A percentile compares a stretch with the other conserved stretches of the same genome.
Evolutionary conservation across 2,329 filamentous ascomycete genomes (phyloP).

Genomic region (Aureobasidium sp.): DNA sequence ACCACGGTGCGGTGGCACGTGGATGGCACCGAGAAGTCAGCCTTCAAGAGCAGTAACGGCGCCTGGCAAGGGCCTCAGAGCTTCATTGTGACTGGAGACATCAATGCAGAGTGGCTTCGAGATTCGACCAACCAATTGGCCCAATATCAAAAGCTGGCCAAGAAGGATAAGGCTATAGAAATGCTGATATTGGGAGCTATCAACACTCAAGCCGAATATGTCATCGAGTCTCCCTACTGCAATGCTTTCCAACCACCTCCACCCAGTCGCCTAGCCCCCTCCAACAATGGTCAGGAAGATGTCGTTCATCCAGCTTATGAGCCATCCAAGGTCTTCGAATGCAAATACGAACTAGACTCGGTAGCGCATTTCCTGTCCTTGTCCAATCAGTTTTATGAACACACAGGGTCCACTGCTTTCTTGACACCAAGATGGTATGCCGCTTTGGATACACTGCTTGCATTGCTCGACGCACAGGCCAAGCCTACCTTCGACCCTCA

Average conservation of each 20-base stretch:
- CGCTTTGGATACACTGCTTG: constrained; percentile 66
- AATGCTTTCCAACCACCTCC: constrained; percentile 96
- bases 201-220: constrained; percentile 91
- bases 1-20: constrained; percentile 86
- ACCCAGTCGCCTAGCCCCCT: constrained; percentile 63
- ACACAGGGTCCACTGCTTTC: constrained; percentile 71
- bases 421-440: constrained; percentile 68
- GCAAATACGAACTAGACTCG: constrained; percentile 98
- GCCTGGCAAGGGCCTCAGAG: constrained; percentile 80
- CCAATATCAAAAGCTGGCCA: constrained; percentile 79
- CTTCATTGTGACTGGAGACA: constrained; percentile 90
- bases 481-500: constrained; percentile 67
- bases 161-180: constrained; percentile 68
- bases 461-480: constrained; percentile 70
- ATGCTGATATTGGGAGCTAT: constrained; percentile 84
- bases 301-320: constrained; percentile 81
- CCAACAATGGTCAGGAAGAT: constrained; percentile 75
- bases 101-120: constrained; percentile 85
- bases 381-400: constrained; percentile 75
- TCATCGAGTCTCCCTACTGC: constrained; percentile 92
- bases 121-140: constrained; percentile 90
- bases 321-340: constrained; percentile 81
- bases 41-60: constrained; percentile 39
- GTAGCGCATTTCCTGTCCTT: constrained; percentile 84
- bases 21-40: constrained; percentile 42